Base-by-base conservation (phyloP, 1,139 yeast species). In the Debaryomyces udenii region DNA sequence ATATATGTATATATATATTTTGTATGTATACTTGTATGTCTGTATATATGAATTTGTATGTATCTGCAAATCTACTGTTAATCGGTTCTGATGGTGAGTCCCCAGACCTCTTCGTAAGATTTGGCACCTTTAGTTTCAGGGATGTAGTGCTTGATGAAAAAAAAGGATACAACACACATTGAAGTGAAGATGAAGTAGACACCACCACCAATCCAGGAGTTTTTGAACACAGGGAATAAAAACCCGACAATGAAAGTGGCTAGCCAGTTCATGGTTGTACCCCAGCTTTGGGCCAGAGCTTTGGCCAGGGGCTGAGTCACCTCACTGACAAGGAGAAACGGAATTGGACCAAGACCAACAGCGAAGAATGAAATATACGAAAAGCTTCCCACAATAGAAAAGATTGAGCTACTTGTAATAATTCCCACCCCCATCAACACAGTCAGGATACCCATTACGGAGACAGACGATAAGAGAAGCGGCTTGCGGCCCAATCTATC, bases 311-410 rank as follows among this genome's bases (percentile, higher is more conserved):
- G 70, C 44, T 89, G 95, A 0, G 96, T 85, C 14, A 91, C 82
- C 59, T 93, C 98, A 6, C 96, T 81, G n/a, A 93, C 85, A 44
- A 91, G 66, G 49, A 91, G 67, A 64, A 91, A 91, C 26, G 99
- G 98, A 39, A 93, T 88, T 10, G 99, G 98, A 0, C 99, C 99
- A 46, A 90, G 62, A 0, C 99, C 99, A 35, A 86, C 67, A 0
- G 97, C 98, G 67, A 91, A 93, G 31, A 89, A 79, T 0, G 85
- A 80, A 37, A 91, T 90, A 59, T 88, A 90, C 1, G 78, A 61
- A 43, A 87, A 78, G 0, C 91, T 83, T 2, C 93, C 82, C 0
- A 77, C 41, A 1, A 88, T 81, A 1, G 94, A 76, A 11, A 86
- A 49, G 0, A 70, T 24, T 0, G 89, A 70, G 46, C 67, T 68